These are phyloP conservation scores for Citeromyces nyonsensis DNA, from an alignment of 805 yeast species.

Conservation along the genomic window DNA sequence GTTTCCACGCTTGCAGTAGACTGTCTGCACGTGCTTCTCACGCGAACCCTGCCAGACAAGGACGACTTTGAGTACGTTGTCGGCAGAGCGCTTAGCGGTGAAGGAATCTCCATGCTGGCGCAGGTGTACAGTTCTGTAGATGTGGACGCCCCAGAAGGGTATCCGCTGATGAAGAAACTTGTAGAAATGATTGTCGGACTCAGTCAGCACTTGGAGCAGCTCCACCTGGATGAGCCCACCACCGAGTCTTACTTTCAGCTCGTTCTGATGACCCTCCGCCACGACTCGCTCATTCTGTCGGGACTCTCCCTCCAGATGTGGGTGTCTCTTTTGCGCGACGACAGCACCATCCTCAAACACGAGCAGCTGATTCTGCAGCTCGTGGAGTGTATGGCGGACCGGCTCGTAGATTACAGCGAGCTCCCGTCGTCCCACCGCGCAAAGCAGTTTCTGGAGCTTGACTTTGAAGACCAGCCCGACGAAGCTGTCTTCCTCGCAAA, in stretches of 20 bases:
- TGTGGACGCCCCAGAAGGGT: conserved; percentile 46
- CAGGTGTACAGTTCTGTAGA: conserved; percentile 51
- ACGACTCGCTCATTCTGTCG: conserved; percentile 77
- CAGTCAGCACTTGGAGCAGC: conserved; percentile 47
- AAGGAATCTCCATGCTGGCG: conserved; percentile 57
- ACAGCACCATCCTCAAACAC: conserved; percentile 44
- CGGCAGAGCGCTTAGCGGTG: conserved; percentile 59
- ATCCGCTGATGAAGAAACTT: conserved; percentile 73
- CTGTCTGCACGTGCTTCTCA: conserved; percentile 77
- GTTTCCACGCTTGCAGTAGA: conserved; percentile 79
- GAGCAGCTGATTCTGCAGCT: conserved; percentile 43
- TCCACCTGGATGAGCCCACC: conserved; percentile 23
- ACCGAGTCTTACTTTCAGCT: conserved; percentile 53
- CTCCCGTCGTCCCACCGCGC: conserved; percentile 52
- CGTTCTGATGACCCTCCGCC: conserved; percentile 67
- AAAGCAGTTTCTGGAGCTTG: conserved; percentile 58
- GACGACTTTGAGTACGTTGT: conserved; percentile 67
- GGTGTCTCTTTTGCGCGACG: conserved; percentile 80
- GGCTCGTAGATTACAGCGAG: conserved; percentile 60
- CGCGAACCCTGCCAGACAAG: conserved; percentile 52
- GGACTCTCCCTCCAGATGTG: conserved; percentile 88
- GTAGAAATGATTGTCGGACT: conserved; percentile 87
- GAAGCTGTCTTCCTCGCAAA: conserved; percentile 60
- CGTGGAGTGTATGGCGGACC: conserved; percentile 61
- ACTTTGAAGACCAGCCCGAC: conserved; percentile 81